phyloP scores from a whole-genome alignment of 2,329 filamentous ascomycete species.

The Amylocarpus encephaloides region DNA sequence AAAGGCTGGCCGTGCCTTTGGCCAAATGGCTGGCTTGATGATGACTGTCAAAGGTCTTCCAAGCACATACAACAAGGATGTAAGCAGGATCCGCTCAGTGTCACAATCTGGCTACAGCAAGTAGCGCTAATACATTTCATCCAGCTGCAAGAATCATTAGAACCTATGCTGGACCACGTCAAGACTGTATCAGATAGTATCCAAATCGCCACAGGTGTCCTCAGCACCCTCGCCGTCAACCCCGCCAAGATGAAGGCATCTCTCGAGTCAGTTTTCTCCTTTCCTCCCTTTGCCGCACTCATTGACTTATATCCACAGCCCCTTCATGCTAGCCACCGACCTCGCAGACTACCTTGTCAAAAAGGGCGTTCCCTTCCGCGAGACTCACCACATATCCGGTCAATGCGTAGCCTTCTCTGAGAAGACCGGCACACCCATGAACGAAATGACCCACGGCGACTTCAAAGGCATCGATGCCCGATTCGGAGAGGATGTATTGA shows the following conservation, averaged over 20 bases:
- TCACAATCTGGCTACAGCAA: too few species aligned
- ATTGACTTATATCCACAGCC: slow-evolving; percentile 27
- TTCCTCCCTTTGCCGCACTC: not conserved
- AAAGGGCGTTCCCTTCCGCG: slow-evolving; percentile 68
- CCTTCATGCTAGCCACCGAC: slow-evolving; percentile 68
- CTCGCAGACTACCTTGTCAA: slow-evolving; percentile 58
- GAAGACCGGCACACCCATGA: slow-evolving; percentile 59
- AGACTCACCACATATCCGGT: slow-evolving; percentile 74
- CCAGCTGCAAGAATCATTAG: slow-evolving; percentile 70
- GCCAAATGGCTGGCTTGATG: slow-evolving; percentile 75
- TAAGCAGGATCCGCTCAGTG: too few species aligned
- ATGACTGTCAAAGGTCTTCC: slow-evolving; percentile 49
- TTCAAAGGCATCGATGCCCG: slow-evolving; percentile 61
- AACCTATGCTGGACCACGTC: slow-evolving; percentile 79
- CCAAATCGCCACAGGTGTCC: slow-evolving; percentile 74
- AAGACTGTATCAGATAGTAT: slow-evolving; percentile 77
- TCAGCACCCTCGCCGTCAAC: slow-evolving; percentile 63
- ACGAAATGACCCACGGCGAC: slow-evolving; percentile 60
- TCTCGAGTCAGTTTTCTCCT: slow-evolving; percentile 55
- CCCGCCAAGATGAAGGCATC: slow-evolving; percentile 73
- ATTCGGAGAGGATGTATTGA: slow-evolving; percentile 64
- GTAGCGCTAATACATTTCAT: too few species aligned
- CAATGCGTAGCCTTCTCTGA: slow-evolving; percentile 68
- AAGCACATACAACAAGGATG: slow-evolving; percentile 83
- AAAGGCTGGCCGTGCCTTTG: slow-evolving; percentile 70